Evolutionary conservation across 2,329 filamentous ascomycete species (phyloP).

Genomic region (Neurospora sp.): DNA sequence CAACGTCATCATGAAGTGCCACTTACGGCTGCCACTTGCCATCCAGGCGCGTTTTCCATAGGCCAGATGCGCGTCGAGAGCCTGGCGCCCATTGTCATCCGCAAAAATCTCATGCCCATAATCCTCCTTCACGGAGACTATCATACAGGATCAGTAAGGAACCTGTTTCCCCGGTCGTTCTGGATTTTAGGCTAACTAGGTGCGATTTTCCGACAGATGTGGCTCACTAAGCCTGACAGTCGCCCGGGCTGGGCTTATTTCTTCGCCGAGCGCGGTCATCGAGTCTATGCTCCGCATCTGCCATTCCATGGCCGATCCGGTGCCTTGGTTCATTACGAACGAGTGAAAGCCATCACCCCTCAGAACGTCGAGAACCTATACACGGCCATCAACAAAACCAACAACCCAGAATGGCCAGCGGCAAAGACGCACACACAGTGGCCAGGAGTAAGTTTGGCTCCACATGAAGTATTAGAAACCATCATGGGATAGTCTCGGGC

Average conservation of each 20-base stretch:
- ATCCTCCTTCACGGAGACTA: slow-evolving; percentile 10
- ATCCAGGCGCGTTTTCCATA: background rate
- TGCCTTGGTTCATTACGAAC: background rate
- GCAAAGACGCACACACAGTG: slow-evolving; percentile 27
- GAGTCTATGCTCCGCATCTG: slow-evolving; percentile 34
- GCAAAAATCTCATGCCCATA: slow-evolving; percentile 1
- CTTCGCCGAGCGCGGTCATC: slow-evolving; percentile 32
- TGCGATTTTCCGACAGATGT: slow-evolving; percentile 21
- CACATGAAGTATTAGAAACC: background rate
- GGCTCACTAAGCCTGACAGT: slow-evolving; percentile 22
- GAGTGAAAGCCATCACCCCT: slow-evolving; percentile 8
- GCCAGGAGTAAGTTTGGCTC: slow-evolving; percentile 23
- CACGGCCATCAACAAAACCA: slow-evolving; percentile 21
- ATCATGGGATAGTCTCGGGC: background rate
- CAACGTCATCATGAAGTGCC: background rate
- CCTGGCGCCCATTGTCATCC: background rate
- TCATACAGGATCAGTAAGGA: slow-evolving; percentile 5
- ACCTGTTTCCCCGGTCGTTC: slow-evolving; percentile 9
- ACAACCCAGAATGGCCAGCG: slow-evolving; percentile 15
- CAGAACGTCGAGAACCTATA: slow-evolving; percentile 22
- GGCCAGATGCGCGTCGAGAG: background rate
- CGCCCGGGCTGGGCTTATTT: slow-evolving; percentile 33
- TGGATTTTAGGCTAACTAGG: background rate
- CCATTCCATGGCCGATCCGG: slow-evolving; percentile 27
- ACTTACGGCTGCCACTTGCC: background rate